These are phyloP conservation scores for Falciphora oryzae DNA, from an alignment of 2,329 filamentous ascomycete genomes.

Conservation along the genomic window DNA sequence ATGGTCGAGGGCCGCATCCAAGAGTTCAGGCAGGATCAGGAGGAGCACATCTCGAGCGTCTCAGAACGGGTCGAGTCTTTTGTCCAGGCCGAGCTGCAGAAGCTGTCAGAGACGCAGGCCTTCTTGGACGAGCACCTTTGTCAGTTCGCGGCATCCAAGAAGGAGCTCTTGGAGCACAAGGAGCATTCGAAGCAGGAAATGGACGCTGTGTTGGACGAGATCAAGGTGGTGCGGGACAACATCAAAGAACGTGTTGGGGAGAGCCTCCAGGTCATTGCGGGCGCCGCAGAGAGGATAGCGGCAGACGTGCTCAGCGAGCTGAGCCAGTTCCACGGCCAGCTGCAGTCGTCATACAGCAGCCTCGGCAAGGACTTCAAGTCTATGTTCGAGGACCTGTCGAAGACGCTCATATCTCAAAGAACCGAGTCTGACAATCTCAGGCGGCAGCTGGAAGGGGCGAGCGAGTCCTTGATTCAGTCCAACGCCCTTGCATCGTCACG, in stretches of 20 bases:
- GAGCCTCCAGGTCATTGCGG: constrained; percentile 75
- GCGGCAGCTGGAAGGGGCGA: constrained; percentile 65
- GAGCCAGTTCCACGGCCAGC: constrained; percentile 69
- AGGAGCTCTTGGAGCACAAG: constrained; percentile 62
- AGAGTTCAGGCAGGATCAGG: constrained; percentile 67
- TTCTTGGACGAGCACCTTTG: constrained; percentile 65
- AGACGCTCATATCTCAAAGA: constrained; percentile 70
- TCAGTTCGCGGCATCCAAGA: constrained; percentile 62
- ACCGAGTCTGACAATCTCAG: constrained; percentile 69
- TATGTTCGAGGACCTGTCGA: constrained; percentile 75
- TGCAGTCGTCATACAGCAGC: constrained; percentile 77
- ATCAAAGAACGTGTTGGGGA: constrained; percentile 83
- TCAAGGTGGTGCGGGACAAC: constrained; percentile 80
- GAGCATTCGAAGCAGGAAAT: constrained; percentile 72
- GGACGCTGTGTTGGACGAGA: constrained; percentile 87
- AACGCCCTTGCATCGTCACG: constrained; percentile 60
- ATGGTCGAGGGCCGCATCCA: constrained; percentile 71
- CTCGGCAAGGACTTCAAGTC: constrained; percentile 81
- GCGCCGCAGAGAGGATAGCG: constrained; percentile 81
- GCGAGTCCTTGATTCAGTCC: constrained; percentile 60
- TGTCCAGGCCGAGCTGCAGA: constrained; percentile 66
- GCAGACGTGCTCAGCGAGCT: constrained; percentile 85
- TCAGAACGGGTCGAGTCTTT: constrained; percentile 70
- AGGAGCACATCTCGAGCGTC: constrained; percentile 61
- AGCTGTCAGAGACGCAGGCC: constrained; percentile 62